phyloP scores from a whole-genome alignment of 192 early-diverging fungal species.

The Thoreauomyces humboldtii region DNA sequence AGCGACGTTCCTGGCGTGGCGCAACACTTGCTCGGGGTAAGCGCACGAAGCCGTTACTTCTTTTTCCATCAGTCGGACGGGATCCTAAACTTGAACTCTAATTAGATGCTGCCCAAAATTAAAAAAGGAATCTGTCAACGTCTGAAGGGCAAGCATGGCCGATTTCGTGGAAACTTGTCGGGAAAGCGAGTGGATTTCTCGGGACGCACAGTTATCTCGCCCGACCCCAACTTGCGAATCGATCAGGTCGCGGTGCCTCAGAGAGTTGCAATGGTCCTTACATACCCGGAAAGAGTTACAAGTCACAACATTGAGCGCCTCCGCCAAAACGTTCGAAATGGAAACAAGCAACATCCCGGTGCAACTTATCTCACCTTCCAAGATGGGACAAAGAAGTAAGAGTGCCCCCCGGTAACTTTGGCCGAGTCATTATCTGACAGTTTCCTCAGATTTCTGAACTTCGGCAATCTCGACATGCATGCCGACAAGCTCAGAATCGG shows the following conservation, averaged over 20 bases:
- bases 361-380: conserved; percentile 74
- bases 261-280: conserved; percentile 85
- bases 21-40: conserved; percentile 43
- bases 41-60: not conserved
- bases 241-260: conserved; percentile 94
- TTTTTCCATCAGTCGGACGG: conserved; percentile 34
- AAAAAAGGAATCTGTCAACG: conserved; percentile 90
- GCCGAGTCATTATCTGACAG: not conserved
- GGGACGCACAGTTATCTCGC: conserved; percentile 97
- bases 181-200: conserved; percentile 99
- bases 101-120: conserved; percentile 53
- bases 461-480: conserved; percentile 62
- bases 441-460: conserved; percentile 63
- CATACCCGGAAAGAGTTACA: conserved; percentile 95
- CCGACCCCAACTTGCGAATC: conserved; percentile 97
- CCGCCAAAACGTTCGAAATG: conserved; percentile 74
- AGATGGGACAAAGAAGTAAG: conserved; percentile 36
- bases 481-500: conserved; percentile 79
- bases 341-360: conserved; percentile 87
- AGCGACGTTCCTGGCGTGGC: conserved; percentile 91
- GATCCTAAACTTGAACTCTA: too few species aligned
- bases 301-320: conserved; percentile 81
- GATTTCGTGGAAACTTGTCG: conserved; percentile 97
- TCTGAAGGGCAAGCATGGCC: conserved; percentile 97
- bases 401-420: too few species aligned